Evolutionary conservation across 768 basidiomycete species (phyloP), one percentile per base, ranked within the genome.

Genomic region (Hysterangium stoloniferum): DNA sequence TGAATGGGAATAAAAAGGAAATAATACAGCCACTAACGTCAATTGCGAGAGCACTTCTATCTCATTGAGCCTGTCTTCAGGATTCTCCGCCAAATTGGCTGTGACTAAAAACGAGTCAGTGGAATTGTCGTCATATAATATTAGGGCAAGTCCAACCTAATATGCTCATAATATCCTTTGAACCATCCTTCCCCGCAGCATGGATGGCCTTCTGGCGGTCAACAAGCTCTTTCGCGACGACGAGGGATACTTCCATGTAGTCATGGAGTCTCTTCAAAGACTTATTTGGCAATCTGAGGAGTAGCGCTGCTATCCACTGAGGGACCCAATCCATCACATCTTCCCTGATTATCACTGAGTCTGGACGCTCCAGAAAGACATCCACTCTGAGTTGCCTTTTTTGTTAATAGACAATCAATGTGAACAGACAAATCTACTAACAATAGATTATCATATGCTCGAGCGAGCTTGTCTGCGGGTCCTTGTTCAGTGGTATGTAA

Each of bases 81-180:
- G 54, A 38, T 66, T 56, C 46, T 62, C 61, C 11, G 58, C 53
- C 1, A 38, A 38, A 48, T 68, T 68, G 1, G 66, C 64, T 32
- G 59, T 62, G 15, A 66, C 62, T 61, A 8, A 11, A 25, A 4
- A 24, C 8, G 8, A 32, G 35, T 6, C n/a, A 42, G 36, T n/a
- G 47, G 27, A 8, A 33, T 35, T 19, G 34, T 8, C 17, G 43
- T 44, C 20, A 51, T 24, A 6, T 35, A 35, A 15, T 5, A 28
- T 32, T 11, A 6, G n/a, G 3, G 12, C 20, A 53, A 8, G 9
- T 33, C 58, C 20, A 32, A 61, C 64, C 58, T 0, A 68, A 57
- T 20, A 68, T 58, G 31, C 64, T 68, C 57, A 68, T 62, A 17
- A 68, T 62, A 45, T 67, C 67, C 50, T 59, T 64, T 5, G 53